Base-by-base conservation (phyloP, 306 rosid species). In the Quercus agrifolia region DNA sequence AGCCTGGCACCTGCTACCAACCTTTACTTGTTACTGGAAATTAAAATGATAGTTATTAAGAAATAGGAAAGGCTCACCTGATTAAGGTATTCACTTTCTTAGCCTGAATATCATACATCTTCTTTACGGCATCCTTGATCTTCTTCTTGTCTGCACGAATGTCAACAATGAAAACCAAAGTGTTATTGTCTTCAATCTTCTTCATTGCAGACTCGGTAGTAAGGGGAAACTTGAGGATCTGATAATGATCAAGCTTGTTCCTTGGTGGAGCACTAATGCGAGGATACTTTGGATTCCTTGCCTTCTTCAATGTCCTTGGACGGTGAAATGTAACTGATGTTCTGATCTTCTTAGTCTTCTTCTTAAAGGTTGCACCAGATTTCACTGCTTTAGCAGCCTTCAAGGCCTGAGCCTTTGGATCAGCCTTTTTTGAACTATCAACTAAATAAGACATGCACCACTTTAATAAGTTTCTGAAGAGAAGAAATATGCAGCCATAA, bases 141-240 rank as follows among this genome's bases (percentile, higher is more conserved):
- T 91, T 93, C 86, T 93, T 93, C 87, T 93, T 93, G 87, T 93
- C 92, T 4, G 98, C 97, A 33, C 94, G 93, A 2, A 93, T 74
- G 83, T 93, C 97, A 49, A 93, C 98, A 76, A 93, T 90, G 73
- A 93, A 93, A 27, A 93, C 98, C 83, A 93, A 83, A 15, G 98
- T 93, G 80, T 93, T 91, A 84, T 91, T 93, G 59, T 93, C 98
- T 56, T 93, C 98, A 20, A 93, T 93, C 80, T 93, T 91, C 84
- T 93, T 93, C 98, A 91, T 93, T 2, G 98, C 98, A 0, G 97
- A 93, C 51, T 93, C 98, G 0, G 98, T 93, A 54, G 98, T 93
- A 19, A 93, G 94, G 64, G 98, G 98, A 79, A 55, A 93, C 57
- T 91, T 90, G 25, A 93, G 82, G 30, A 91, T 91, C 77, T 91